Conservation (phyloP, 2,329 filamentous ascomycete genomes). For the Pestalotiopsis sp. region DNA sequence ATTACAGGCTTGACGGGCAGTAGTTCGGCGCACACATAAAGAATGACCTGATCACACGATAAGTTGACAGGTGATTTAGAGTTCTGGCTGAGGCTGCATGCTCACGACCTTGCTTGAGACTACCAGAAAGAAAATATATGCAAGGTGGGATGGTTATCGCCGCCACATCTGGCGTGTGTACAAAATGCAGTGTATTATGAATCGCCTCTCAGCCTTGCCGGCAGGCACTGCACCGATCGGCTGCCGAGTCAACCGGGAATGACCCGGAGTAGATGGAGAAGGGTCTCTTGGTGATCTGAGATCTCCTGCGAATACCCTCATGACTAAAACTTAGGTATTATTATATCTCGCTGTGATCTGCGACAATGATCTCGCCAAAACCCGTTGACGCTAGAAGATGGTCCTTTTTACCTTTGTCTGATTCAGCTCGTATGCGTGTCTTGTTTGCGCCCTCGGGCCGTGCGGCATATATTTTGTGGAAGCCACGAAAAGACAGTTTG, state of each 20-base stretch:
- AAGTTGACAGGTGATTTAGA: not conserved
- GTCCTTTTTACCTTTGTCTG: not conserved
- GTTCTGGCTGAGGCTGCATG: not conserved
- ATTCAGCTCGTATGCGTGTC: not conserved
- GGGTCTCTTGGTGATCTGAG: not conserved
- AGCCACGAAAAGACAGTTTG: not conserved
- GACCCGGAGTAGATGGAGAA: not conserved
- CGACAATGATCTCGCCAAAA: not conserved
- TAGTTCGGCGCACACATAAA: not conserved
- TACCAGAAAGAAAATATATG: not conserved
- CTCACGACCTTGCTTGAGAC: not conserved
- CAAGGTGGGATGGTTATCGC: not conserved
- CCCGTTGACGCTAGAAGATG: not conserved
- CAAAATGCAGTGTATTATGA: too few relatives aligned
- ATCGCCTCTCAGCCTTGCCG: not conserved
- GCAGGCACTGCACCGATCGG: not conserved
- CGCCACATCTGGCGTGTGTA: not conserved
- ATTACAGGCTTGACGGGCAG: not conserved
- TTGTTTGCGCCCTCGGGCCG: not conserved
- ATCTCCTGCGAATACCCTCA: not conserved
- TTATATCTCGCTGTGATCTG: not conserved
- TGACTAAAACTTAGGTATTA: not conserved
- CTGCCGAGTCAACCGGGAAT: not conserved
- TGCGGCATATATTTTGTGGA: not conserved
- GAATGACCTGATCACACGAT: not conserved